Conservation (phyloP, 75 land plant genomes). For the Pinus taeda region DNA sequence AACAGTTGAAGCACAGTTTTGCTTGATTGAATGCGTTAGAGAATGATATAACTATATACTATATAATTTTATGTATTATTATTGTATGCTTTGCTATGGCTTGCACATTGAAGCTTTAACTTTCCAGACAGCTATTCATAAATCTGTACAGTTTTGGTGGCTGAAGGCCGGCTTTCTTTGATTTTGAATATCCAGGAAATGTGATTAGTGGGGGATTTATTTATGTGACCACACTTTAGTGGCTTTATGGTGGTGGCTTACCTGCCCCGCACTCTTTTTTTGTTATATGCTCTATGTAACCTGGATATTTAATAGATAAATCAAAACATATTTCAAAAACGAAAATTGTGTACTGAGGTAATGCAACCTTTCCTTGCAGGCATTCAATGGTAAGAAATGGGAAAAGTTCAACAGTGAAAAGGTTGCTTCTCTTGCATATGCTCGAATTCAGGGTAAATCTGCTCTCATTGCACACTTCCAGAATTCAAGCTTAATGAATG, state of each 20-base stretch:
- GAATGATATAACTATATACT: not conserved
- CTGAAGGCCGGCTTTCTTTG: no score
- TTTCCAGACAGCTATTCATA: no score
- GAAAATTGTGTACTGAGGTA: not conserved
- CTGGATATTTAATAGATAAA: not conserved
- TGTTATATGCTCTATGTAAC: no score
- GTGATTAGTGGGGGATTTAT: no score
- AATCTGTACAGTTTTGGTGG: no score
- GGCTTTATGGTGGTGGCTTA: no score
- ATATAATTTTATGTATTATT: no score
- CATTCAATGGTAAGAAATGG: conserved; percentile 92
- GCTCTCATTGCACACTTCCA: conserved; percentile 94
- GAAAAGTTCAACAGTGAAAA: conserved; percentile 96
- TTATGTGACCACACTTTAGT: no score
- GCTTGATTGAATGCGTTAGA: not conserved
- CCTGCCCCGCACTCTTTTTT: no score
- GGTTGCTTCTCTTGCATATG: conserved; percentile 92
- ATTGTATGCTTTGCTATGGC: no score
- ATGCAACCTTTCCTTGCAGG: conserved; percentile 25
- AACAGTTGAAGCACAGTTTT: not conserved
- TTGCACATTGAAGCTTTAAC: no score
- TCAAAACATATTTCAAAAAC: not conserved
- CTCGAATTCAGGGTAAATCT: conserved; percentile 85
- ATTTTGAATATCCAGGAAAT: no score
- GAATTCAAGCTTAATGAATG: conserved; percentile 93